Evolutionary conservation across 805 yeast genomes (phyloP), one percentile per base, ranked within the genome.

Genomic region (Candida boidinii): DNA sequence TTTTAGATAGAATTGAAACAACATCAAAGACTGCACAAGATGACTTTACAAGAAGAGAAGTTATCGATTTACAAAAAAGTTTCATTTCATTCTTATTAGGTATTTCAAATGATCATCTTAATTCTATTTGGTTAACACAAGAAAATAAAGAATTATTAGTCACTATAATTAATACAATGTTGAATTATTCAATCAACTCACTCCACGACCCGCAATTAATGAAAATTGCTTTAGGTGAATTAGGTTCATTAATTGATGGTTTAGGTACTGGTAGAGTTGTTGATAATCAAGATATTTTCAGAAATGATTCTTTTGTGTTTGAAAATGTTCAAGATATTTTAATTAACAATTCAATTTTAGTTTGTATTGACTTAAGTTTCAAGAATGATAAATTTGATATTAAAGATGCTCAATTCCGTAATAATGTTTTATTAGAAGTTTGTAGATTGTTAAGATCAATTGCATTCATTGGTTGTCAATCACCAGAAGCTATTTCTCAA

Each of bases 301-400:
- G 67, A 41, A 54, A 62, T 17, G 58, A 51, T 14, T 69, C 72
- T 17, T 64, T 68, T 25, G 54, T 46, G 7, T 54, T 66, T 31
- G 88, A 80, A 13, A 84, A 92, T 6, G 72, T 84, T 30, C 79
- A 81, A 35, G 76, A 73, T 27, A 73, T 74, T 47, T 67, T 88
- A 37, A 73, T 84, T 55, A 74, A 77, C 31, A 79, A 77, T 42
- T 65, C 76, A 18, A 69, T 87, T 4, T 70, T 79, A 31, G 59
- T 84, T 34, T 66, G 79, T 23, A 82, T 86, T 61, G 88, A 85
- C 53, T 62, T 86, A 30, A 85, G 94, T n/a, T 78, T 84, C 52
- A 77, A 80, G 44, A 70, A 77, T 23, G 69, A 70, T 21, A 69
- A 66, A 23, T 77, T 79, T 45, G 73, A 79, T 48, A 60, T 77